Conservation (phyloP, 2,329 filamentous ascomycete genomes). For the Teratosphaeria viscida region DNA sequence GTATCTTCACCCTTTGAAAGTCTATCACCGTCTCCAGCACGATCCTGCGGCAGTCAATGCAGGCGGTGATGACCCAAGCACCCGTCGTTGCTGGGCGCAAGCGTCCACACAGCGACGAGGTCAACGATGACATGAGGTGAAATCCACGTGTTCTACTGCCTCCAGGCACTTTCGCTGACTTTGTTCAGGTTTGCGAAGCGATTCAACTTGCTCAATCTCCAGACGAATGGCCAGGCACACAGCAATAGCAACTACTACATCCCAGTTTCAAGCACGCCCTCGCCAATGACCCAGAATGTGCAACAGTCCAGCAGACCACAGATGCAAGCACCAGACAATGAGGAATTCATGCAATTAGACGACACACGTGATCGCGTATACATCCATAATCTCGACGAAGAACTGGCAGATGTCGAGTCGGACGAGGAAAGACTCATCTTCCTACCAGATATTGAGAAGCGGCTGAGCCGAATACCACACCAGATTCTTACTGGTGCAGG, state of each 20-base stretch:
- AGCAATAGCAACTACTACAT: slow-evolving; percentile 52
- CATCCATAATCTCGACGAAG: slow-evolving; percentile 81
- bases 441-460: slow-evolving; percentile 75
- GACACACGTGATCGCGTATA: slow-evolving; percentile 80
- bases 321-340: slow-evolving; percentile 11
- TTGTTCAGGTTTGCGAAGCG: slow-evolving; percentile 60
- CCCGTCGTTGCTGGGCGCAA: background rate
- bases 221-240: slow-evolving; percentile 29
- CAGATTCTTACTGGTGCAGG: slow-evolving; percentile 49
- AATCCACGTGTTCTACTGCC: background rate
- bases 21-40: background rate
- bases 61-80: background rate
- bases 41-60: background rate
- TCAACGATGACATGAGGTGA: background rate
- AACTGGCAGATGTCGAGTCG: slow-evolving; percentile 60
- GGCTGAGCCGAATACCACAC: slow-evolving; percentile 59
- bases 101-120: background rate
- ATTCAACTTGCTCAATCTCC: slow-evolving; percentile 56
- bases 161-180: background rate
- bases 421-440: slow-evolving; percentile 60
- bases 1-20: background rate
- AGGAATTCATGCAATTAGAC: slow-evolving; percentile 72
- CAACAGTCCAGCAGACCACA: slow-evolving; percentile 43
- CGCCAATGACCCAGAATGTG: background rate
- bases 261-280: slow-evolving; percentile 39